A percentile compares a stretch with the other conserved stretches of the same genome.
These are phyloP conservation scores for Arachnomyces sp. DNA, from an alignment of 2,329 filamentous ascomycete species.

Conservation along the genomic window DNA sequence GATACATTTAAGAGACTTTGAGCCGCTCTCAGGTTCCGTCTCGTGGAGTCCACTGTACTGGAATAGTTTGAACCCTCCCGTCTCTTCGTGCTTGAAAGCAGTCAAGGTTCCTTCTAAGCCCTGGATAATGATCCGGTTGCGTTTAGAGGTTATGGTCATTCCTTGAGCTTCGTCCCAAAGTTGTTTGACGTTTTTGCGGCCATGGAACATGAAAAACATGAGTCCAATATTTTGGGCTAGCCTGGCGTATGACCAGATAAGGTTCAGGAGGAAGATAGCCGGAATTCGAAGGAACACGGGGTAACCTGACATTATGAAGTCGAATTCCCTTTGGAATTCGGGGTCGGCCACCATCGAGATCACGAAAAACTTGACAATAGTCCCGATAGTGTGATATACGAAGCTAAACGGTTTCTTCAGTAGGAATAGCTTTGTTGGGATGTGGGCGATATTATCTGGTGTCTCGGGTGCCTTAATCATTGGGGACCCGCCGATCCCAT, in stretches of 20 bases:
- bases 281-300: constrained; percentile 29
- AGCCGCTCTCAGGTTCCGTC: constrained; percentile 35
- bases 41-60: constrained; percentile 34
- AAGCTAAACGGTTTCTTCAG: constrained; percentile 30
- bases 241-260: constrained; percentile 42
- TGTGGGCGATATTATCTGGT: constrained; percentile 21
- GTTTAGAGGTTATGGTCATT: constrained; percentile 40
- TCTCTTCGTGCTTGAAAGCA: constrained; percentile 38
- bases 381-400: constrained; percentile 36
- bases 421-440: constrained; percentile 19
- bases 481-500: constrained; percentile 20
- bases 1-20: constrained; percentile 35
- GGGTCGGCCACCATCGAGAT: constrained; percentile 45
- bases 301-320: constrained; percentile 34
- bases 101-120: constrained; percentile 42
- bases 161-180: constrained; percentile 44
- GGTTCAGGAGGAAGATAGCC: constrained; percentile 34
- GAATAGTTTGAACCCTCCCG: constrained; percentile 34
- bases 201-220: constrained; percentile 42
- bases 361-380: constrained; percentile 41
- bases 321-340: constrained; percentile 44
- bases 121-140: constrained; percentile 40
- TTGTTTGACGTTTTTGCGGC: constrained; percentile 39
- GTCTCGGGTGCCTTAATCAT: constrained; percentile 19
- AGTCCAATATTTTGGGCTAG: constrained; percentile 36